Base-by-base conservation (phyloP, 2,329 filamentous ascomycete genomes). In the Cladophialophora immunda region DNA sequence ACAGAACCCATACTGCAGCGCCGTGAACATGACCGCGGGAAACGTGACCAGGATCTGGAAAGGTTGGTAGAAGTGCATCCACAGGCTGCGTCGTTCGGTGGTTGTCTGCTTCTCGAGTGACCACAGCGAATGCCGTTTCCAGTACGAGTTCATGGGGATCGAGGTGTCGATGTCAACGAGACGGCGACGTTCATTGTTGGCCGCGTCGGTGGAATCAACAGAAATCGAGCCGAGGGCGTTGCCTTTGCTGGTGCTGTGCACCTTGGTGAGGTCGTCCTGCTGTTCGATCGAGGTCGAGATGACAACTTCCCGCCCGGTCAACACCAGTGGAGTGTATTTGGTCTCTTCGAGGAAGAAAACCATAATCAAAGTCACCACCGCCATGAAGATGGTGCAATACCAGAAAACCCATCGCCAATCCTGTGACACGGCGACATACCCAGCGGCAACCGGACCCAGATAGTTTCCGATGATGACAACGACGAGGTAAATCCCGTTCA, bases 401-500 rank as follows among this genome's bases (percentile, higher is more conserved):
- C 70, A 75, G 54, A 77, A 80, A 7, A 76, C 76, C 73, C 73
- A 78, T 30, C 77, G 71, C 76, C 77, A 80, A 15, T 75, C 73
- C 64, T 79, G 75, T 11, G 62, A 65, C 9, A 73, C 75, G 25
- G 77, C 77, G 54, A 78, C 75, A 6, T 73, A 70, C 0, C 77
- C 77, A 7, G 76, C 74, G 6, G 76, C 77, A 62, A 79, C 77
- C 4, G 76, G 77, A 0, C 74, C 74, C 8, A 79, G 68, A 36
- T 77, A 79, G 56, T 65, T 65, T 22, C 78, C 75, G 65, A 77
- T 72, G 70, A 75, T 78, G 25, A 77, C 73, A 45, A 79, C 76
- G 66, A 76, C 80, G 70, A 85, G 76, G 66, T 85, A 87, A 6
- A 83, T 76, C 1, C 76, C 78, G 69, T 86, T 87, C 81, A 84